Conservation (phyloP, 2,329 filamentous ascomycete genomes). For the Thelonectria olida region DNA sequence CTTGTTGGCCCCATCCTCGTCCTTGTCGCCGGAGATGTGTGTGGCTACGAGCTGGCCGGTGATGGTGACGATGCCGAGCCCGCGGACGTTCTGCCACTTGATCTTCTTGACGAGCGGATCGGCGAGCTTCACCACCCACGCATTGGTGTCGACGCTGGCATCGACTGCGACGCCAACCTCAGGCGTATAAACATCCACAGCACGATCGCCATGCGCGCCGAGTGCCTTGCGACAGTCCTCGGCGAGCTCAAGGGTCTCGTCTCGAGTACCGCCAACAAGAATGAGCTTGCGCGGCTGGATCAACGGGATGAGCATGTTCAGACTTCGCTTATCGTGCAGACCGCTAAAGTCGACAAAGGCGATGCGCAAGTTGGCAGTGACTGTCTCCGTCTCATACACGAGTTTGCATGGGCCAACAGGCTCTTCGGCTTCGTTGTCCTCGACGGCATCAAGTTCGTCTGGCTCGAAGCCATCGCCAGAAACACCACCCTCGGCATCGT, state of each 20-base stretch:
- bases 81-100: constrained; percentile 94
- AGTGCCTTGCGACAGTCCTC: constrained; percentile 79
- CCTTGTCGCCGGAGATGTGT: constrained; percentile 55
- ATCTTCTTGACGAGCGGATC: constrained; percentile 85
- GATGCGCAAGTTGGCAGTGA: constrained; percentile 78
- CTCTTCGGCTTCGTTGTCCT: constrained; percentile 63
- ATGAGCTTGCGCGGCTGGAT: constrained; percentile 96
- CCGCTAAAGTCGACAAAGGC: constrained; percentile 93
- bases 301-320: constrained; percentile 93
- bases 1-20: constrained; percentile 58
- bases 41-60: constrained; percentile 72
- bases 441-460: constrained; percentile 68
- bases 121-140: constrained; percentile 93
- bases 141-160: constrained; percentile 96
- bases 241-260: constrained; percentile 82
- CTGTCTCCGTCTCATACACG: constrained; percentile 67
- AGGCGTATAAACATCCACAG: constrained; percentile 84
- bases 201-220: constrained; percentile 53
- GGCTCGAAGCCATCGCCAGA: constrained; percentile 50
- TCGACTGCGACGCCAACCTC: constrained; percentile 77
- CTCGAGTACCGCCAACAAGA: constrained; percentile 80
- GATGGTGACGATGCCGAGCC: constrained; percentile 90
- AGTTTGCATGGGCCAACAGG: constrained; percentile 78
- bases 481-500: constrained; percentile 53
- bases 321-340: constrained; percentile 89